Conservation (phyloP, 805 yeast genomes). For the Saccharomyces jurei region DNA sequence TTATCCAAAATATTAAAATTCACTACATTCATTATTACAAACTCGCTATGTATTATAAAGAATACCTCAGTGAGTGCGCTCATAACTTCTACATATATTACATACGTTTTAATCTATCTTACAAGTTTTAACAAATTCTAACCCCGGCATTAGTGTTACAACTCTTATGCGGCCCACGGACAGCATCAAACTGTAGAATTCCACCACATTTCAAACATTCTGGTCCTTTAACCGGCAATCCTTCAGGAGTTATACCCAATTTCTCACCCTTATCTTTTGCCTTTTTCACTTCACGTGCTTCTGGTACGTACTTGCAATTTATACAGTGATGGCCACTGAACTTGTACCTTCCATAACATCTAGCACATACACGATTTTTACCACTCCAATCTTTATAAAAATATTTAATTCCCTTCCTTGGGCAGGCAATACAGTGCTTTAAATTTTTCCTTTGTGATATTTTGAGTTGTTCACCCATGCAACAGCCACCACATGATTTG, state of each 20-base stretch:
- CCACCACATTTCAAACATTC: slow-evolving; percentile 16
- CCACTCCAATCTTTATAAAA: slow-evolving; percentile 25
- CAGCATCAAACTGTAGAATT: slow-evolving; percentile 9
- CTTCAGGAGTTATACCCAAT: slow-evolving; percentile 11
- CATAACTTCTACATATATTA: not conserved
- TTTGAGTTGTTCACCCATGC: slow-evolving; percentile 15
- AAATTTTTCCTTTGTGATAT: slow-evolving; percentile 11
- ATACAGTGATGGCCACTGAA: slow-evolving; percentile 20
- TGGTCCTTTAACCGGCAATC: slow-evolving; percentile 11
- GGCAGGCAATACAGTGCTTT: slow-evolving; percentile 21
- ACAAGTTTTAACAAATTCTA: not conserved
- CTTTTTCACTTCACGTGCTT: slow-evolving; percentile 16
- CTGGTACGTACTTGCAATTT: slow-evolving; percentile 22
- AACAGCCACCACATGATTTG: slow-evolving; percentile 10
- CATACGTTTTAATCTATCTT: not conserved
- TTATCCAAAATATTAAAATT: not conserved
- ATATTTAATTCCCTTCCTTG: slow-evolving; percentile 17
- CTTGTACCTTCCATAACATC: slow-evolving; percentile 22
- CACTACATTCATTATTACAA: no score
- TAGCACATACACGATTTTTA: slow-evolving; percentile 16
- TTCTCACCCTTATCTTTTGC: slow-evolving; percentile 11
- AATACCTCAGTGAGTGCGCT: no score
- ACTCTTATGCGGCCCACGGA: slow-evolving; percentile 13
- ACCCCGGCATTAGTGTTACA: not conserved
- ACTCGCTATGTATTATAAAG: no score